Evolutionary conservation across 208 protist genomes (phyloP).

Genomic region (Trypanosomatidae sp.): DNA sequence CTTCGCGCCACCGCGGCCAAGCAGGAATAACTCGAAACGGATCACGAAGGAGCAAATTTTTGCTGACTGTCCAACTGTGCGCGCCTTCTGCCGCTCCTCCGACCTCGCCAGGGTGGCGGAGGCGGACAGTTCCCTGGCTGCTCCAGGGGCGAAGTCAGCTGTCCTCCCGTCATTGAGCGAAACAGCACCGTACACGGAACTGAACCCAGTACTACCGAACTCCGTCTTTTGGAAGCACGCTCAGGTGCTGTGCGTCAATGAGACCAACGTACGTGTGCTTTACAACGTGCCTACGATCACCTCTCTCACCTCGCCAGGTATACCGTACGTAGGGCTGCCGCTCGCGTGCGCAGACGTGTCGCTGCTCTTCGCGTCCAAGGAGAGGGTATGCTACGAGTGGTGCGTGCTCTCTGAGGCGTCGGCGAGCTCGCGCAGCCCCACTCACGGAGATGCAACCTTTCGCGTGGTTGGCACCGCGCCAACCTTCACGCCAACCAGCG

Average conservation of each 20-base stretch:
- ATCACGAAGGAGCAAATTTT: slow-evolving; percentile 50
- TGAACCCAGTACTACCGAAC: slow-evolving; percentile 65
- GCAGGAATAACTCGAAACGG: slow-evolving; percentile 22
- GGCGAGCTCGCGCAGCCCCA: background rate
- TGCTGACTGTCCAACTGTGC: slow-evolving; percentile 42
- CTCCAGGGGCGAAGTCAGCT: background rate
- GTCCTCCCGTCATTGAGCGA: background rate
- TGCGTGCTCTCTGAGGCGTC: slow-evolving; percentile 25
- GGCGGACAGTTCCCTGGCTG: slow-evolving; percentile 3
- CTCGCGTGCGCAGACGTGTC: slow-evolving; percentile 63
- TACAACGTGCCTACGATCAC: slow-evolving; percentile 88
- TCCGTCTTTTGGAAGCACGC: slow-evolving; percentile 55
- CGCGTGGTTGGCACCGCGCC: slow-evolving; percentile 41
- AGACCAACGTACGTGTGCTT: slow-evolving; percentile 33
- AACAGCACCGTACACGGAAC: slow-evolving; percentile 14
- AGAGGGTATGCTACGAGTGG: slow-evolving; percentile 73
- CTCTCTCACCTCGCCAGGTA: slow-evolving; percentile 44
- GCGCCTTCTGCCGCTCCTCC: slow-evolving; percentile 38
- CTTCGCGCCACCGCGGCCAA: slow-evolving; percentile 31
- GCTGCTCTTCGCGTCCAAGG: slow-evolving; percentile 42
- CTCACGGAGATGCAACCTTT: slow-evolving; percentile 1
- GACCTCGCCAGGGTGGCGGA: slow-evolving; percentile 10
- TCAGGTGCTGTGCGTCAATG: slow-evolving; percentile 46
- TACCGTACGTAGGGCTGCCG: slow-evolving; percentile 74
- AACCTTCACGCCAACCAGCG: slow-evolving; percentile 53